phyloP scores from a whole-genome alignment of 2,329 filamentous ascomycete genomes.

The Aspergillus sp. region DNA sequence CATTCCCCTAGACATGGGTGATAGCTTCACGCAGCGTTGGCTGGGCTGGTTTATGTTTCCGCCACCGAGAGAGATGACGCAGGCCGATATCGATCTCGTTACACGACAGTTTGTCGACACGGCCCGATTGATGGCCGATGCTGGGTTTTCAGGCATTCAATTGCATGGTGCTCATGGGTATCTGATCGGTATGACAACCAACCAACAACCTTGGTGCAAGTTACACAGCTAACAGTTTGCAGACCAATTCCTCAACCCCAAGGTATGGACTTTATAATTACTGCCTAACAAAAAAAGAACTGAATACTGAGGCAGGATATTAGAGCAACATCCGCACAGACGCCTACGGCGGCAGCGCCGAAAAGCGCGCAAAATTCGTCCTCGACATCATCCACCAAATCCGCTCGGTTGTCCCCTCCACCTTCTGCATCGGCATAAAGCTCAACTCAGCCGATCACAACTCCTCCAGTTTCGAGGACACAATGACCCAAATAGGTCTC shows the following conservation, averaged over 20 bases:
- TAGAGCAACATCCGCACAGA: slow-evolving; percentile 51
- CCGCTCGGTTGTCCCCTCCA: slow-evolving; percentile 41
- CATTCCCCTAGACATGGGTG: slow-evolving; percentile 41
- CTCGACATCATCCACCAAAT: slow-evolving; percentile 46
- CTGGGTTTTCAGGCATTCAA: slow-evolving; percentile 55
- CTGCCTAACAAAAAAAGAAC: neutral
- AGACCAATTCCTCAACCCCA: slow-evolving; percentile 40
- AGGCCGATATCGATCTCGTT: slow-evolving; percentile 54
- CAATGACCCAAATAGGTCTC: slow-evolving; percentile 58
- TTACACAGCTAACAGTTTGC: neutral
- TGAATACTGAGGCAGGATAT: slow-evolving; percentile 4
- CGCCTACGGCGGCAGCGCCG: slow-evolving; percentile 48
- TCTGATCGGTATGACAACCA: slow-evolving; percentile 45
- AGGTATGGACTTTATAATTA: slow-evolving; percentile 24
- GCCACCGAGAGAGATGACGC: slow-evolving; percentile 57
- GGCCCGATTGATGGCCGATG: slow-evolving; percentile 51
- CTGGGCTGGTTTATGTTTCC: slow-evolving; percentile 38
- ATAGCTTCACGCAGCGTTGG: slow-evolving; percentile 37
- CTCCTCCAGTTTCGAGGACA: slow-evolving; percentile 46
- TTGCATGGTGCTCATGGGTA: slow-evolving; percentile 56
- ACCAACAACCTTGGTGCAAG: neutral
- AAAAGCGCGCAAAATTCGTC: slow-evolving; percentile 48
- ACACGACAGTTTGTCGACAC: slow-evolving; percentile 54
- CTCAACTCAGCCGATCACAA: slow-evolving; percentile 52
- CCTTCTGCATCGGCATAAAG: slow-evolving; percentile 51